Percentiles rank a stretch among this genome's conserved stretches.
Conservation (phyloP, 176 grass and related monocot species). For the Themeda triandra region DNA sequence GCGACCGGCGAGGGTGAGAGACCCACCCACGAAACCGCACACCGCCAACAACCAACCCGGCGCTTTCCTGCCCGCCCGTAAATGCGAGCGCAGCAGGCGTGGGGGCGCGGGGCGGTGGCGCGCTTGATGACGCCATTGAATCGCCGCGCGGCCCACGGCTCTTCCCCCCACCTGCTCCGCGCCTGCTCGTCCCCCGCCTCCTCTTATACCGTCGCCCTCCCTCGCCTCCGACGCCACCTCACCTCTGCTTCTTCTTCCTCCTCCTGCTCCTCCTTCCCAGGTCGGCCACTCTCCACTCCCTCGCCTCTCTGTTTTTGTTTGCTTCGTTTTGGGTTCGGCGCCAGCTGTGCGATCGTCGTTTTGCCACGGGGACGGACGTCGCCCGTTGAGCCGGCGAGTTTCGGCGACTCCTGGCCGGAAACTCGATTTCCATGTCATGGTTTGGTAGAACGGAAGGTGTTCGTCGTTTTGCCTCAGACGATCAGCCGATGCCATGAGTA, state of each 20-base stretch:
- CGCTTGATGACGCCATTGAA: slow-evolving; percentile 70
- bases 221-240: slow-evolving; percentile 27
- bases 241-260: neutral
- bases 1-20: neutral
- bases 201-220: neutral
- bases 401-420: neutral
- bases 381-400: neutral
- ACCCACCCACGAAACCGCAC: neutral
- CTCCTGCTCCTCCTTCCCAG: slow-evolving; percentile 12
- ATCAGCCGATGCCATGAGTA: neutral
- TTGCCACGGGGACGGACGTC: neutral
- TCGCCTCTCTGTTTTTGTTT: neutral
- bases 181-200: neutral
- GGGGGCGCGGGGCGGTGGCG: slow-evolving; percentile 35
- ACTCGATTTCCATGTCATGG: neutral
- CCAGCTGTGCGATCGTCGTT: slow-evolving; percentile 30
- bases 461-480: slow-evolving; percentile 10
- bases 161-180: slow-evolving; percentile 16
- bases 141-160: slow-evolving; percentile 31
- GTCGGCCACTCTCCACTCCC: slow-evolving; percentile 8
- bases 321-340: neutral
- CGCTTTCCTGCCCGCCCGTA: slow-evolving; percentile 19
- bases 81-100: slow-evolving; percentile 37
- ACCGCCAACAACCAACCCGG: neutral
- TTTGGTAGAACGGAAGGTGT: neutral